A percentile compares a stretch with the other conserved stretches of the same genome.
These are phyloP conservation scores for Leptographium flavum DNA, from an alignment of 2,329 filamentous ascomycete genomes.

Conservation along the genomic window DNA sequence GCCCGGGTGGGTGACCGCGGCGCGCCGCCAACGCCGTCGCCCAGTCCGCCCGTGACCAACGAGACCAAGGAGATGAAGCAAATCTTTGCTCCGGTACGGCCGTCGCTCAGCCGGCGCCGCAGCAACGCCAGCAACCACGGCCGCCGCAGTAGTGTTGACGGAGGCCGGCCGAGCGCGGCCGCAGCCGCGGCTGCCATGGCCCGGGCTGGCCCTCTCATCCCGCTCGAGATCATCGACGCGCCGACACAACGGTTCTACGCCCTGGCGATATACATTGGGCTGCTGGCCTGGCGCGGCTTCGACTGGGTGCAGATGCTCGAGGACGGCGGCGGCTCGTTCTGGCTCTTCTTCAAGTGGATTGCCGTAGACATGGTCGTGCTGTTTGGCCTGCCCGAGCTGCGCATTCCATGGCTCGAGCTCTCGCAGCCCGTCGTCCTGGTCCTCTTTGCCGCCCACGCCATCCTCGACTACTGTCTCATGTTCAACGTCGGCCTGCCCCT, in stretches of 20 bases:
- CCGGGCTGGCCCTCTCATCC: conserved; percentile 52
- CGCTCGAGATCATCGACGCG: conserved; percentile 69
- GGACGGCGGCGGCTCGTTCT: conserved; percentile 75
- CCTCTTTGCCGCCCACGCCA: conserved; percentile 56
- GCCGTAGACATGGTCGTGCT: conserved; percentile 74
- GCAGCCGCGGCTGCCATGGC: background rate
- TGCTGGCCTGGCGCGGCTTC: conserved; percentile 75
- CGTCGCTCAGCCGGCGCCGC: background rate
- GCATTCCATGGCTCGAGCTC: conserved; percentile 95
- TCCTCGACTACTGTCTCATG: conserved; percentile 78
- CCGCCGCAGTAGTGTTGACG: background rate
- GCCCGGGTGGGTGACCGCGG: conserved; percentile 3
- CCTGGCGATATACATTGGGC: conserved; percentile 57
- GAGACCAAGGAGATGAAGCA: conserved; percentile 1
- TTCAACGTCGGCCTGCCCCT: conserved; percentile 71
- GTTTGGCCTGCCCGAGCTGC: conserved; percentile 71
- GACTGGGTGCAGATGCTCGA: conserved; percentile 70
- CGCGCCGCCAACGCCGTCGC: conserved; percentile 11
- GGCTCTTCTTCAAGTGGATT: conserved; percentile 88
- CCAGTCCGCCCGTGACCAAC: conserved; percentile 8
- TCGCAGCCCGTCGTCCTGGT: conserved; percentile 58
- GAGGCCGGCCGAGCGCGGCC: conserved; percentile 29
- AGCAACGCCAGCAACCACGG: background rate
- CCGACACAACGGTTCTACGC: conserved; percentile 85
- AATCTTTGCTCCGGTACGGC: conserved; percentile 4